Evolutionary conservation across 495 filamentous ascomycete genomes (phyloP).

Genomic region (Aspergillus affinis): DNA sequence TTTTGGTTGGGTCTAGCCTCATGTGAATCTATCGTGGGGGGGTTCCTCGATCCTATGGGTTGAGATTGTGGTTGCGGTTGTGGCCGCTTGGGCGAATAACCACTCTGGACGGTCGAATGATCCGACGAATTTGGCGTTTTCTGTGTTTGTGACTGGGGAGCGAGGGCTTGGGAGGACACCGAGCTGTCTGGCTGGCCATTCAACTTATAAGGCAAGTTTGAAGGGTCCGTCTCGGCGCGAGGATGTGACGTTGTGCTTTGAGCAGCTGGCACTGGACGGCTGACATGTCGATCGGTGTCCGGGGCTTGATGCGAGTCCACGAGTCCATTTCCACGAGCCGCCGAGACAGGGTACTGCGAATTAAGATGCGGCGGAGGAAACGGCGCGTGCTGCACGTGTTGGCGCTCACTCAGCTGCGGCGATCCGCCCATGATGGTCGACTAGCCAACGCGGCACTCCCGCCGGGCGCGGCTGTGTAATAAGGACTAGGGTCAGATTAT

Average conservation of each 20-base stretch:
- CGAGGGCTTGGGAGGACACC: background rate
- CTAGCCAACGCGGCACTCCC: slow-evolving; percentile 2
- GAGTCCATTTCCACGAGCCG: slow-evolving; percentile 1
- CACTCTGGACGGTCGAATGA: background rate
- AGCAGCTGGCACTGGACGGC: background rate
- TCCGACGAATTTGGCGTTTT: background rate
- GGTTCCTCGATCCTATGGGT: background rate
- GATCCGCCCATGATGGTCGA: slow-evolving; percentile 17
- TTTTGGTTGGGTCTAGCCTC: background rate
- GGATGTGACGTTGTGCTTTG: background rate
- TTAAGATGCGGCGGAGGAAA: slow-evolving; percentile 28
- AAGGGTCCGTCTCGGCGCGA: background rate
- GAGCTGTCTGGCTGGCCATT: background rate
- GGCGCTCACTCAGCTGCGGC: slow-evolving; percentile 17
- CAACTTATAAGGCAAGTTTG: background rate
- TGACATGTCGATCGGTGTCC: background rate
- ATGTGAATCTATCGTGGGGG: background rate
- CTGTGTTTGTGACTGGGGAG: background rate
- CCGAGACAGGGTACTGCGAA: slow-evolving; percentile 19
- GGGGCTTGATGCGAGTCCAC: background rate
- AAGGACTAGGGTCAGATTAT: background rate
- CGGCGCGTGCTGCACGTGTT: slow-evolving; percentile 23
- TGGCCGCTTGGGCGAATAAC: background rate
- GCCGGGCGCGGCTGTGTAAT: slow-evolving; percentile 1
- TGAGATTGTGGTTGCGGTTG: background rate